Percentiles rank a stretch among this genome's conserved stretches.
phyloP scores from a whole-genome alignment of 768 basidiomycete genomes.

The Russula sp. region DNA sequence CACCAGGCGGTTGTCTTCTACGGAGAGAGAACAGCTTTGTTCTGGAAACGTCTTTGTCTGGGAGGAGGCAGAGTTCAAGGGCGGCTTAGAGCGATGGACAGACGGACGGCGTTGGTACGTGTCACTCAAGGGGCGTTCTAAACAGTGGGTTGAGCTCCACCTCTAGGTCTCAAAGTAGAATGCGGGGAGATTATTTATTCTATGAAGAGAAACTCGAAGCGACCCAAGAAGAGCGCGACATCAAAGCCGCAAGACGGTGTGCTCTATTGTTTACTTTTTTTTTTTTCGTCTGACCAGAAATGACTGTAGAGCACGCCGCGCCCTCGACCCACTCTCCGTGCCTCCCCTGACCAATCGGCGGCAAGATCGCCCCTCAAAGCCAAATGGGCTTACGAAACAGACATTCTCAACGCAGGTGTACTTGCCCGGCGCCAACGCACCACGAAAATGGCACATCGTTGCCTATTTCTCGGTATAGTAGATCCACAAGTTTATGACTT shows the following conservation, averaged over 20 bases:
- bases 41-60: slow-evolving; percentile 81
- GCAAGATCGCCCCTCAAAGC: slow-evolving; percentile 73
- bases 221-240: slow-evolving; percentile 71
- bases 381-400: slow-evolving; percentile 79
- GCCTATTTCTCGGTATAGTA: slow-evolving; percentile 69
- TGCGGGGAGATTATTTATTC: slow-evolving; percentile 78
- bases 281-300: background rate
- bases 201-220: slow-evolving; percentile 82
- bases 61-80: slow-evolving; percentile 74
- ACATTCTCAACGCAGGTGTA: slow-evolving; percentile 76
- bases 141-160: slow-evolving; percentile 3
- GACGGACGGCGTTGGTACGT: slow-evolving; percentile 71
- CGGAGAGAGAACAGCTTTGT: slow-evolving; percentile 59
- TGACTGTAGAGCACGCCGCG: slow-evolving; percentile 45
- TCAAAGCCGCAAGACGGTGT: slow-evolving; percentile 73
- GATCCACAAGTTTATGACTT: slow-evolving; percentile 3
- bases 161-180: slow-evolving; percentile 74
- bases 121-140: background rate
- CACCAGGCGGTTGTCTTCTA: slow-evolving; percentile 60
- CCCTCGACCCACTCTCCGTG: slow-evolving; percentile 53
- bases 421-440: slow-evolving; percentile 49
- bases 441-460: slow-evolving; percentile 78
- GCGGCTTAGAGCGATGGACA: slow-evolving; percentile 64
- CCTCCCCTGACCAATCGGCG: slow-evolving; percentile 58
- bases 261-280: background rate